Evolutionary conservation across 108 stramenopile genomes (phyloP).

Genomic region (Cylindrotheca closterium): DNA sequence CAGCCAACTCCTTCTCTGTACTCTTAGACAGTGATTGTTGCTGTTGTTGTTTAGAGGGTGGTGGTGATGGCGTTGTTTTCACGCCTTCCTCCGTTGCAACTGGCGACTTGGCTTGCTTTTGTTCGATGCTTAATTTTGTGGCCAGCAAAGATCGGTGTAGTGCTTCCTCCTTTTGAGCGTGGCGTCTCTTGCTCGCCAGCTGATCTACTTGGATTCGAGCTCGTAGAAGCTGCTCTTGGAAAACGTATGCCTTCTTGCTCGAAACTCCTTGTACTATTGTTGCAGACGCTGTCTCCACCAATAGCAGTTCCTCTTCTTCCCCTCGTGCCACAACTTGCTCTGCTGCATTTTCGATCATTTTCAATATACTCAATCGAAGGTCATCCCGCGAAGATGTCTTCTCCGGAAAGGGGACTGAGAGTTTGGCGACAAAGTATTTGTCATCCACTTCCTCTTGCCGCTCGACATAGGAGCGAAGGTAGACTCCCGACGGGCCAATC

Average conservation of each 20-base stretch:
- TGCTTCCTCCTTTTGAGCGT: neutral
- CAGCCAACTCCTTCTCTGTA: conserved; percentile 41
- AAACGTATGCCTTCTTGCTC: too few species aligned
- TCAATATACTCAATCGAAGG: conserved; percentile 7
- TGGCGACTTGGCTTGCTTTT: too few species aligned
- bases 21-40: too few species aligned
- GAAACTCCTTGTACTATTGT: too few species aligned
- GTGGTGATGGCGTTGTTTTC: too few species aligned
- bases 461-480: conserved; percentile 7
- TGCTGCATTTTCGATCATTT: conserved; percentile 14
- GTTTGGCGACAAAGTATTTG: neutral
- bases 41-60: too few species aligned
- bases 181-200: neutral
- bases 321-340: neutral
- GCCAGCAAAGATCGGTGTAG: neutral
- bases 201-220: neutral
- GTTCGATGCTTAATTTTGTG: too few species aligned
- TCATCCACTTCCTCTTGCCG: neutral
- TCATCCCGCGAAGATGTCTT: conserved; percentile 9
- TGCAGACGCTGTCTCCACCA: too few species aligned
- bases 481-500: conserved; percentile 18
- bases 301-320: too few species aligned
- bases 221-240: too few species aligned
- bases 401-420: neutral
- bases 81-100: too few species aligned